A percentile compares a stretch with the other conserved stretches of the same genome.
Evolutionary conservation across 495 filamentous ascomycete genomes (phyloP).

Genomic region (Aspergillus bertholletiae): DNA sequence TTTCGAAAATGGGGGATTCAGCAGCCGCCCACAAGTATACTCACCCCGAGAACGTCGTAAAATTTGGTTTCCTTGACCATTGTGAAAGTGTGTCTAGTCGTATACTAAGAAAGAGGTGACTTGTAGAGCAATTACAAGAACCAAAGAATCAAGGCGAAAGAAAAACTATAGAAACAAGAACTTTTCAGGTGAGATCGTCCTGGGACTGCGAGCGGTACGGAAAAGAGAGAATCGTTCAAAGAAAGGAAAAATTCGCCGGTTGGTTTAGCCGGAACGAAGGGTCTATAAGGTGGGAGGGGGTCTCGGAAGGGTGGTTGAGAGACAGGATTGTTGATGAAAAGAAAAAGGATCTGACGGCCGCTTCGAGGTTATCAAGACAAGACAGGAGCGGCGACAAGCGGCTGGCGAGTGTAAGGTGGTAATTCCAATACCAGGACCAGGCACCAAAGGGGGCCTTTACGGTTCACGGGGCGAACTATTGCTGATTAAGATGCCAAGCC

Average conservation of each 20-base stretch:
- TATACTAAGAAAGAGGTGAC: constrained; percentile 2
- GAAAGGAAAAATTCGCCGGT: constrained; percentile 6
- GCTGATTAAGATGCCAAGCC: constrained; percentile 8
- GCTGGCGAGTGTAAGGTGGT: constrained; percentile 5
- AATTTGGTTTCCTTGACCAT: constrained; percentile 92
- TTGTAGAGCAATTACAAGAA: background rate
- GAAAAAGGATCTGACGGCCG: constrained; percentile 14
- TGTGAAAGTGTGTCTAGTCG: constrained; percentile 30
- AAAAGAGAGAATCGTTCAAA: constrained; percentile 5
- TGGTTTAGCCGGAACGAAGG: background rate
- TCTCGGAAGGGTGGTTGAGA: background rate
- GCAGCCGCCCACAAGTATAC: constrained; percentile 21
- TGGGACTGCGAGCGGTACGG: constrained; percentile 4
- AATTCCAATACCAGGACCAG: constrained; percentile 19
- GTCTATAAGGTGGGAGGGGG: constrained; percentile 7
- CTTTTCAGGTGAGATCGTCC: constrained; percentile 13
- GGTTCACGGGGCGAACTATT: background rate
- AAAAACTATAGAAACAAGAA: constrained; percentile 16
- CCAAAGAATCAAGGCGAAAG: constrained; percentile 14
- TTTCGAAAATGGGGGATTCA: background rate
- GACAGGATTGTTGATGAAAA: constrained; percentile 11
- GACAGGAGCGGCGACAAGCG: constrained; percentile 13
- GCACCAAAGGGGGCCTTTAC: constrained; percentile 11
- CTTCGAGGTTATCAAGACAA: constrained; percentile 5
- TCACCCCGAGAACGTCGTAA: constrained; percentile 84